These are phyloP conservation scores for Oryza glumipatula DNA, from an alignment of 176 grass and related monocot genomes.

Conservation along the genomic window DNA sequence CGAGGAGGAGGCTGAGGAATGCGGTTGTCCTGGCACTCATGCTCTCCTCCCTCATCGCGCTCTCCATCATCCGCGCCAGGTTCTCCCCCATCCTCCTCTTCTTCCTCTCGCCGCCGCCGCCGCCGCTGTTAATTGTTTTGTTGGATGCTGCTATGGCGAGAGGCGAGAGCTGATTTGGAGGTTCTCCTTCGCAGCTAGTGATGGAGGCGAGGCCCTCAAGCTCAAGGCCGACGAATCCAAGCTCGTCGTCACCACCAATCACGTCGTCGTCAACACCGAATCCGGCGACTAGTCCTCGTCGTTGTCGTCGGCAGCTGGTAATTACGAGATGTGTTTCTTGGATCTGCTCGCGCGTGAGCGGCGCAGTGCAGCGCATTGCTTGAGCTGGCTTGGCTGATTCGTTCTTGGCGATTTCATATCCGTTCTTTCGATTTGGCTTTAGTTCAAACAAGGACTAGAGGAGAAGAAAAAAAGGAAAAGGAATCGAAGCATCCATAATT, in stretches of 20 bases:
- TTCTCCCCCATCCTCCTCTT: slow-evolving; percentile 36
- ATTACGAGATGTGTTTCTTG: background rate
- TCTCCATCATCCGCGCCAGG: slow-evolving; percentile 61
- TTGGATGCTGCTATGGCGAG: background rate
- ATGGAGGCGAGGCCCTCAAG: slow-evolving; percentile 38
- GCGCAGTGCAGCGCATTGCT: background rate
- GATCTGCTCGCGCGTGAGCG: slow-evolving; percentile 26
- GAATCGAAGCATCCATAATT: slow-evolving; percentile 20
- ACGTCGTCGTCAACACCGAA: background rate
- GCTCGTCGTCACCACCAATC: background rate
- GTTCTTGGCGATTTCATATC: background rate
- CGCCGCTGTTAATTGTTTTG: background rate
- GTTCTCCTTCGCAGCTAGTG: slow-evolving; percentile 16
- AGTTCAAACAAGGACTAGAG: background rate
- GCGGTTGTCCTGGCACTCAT: slow-evolving; percentile 51
- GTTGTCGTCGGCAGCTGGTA: background rate
- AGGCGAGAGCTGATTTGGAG: background rate
- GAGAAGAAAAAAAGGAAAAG: no score
- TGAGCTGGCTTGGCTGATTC: background rate
- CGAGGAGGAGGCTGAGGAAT: slow-evolving; percentile 56
- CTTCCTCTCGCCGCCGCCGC: background rate
- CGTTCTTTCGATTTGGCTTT: slow-evolving; percentile 28
- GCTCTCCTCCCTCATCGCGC: slow-evolving; percentile 59
- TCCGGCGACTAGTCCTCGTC: background rate
- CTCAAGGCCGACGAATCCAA: slow-evolving; percentile 44